A percentile compares a stretch with the other conserved stretches of the same genome.
Conservation (phyloP, 148 eudicot genomes). For the Suaeda aralocaspica region DNA sequence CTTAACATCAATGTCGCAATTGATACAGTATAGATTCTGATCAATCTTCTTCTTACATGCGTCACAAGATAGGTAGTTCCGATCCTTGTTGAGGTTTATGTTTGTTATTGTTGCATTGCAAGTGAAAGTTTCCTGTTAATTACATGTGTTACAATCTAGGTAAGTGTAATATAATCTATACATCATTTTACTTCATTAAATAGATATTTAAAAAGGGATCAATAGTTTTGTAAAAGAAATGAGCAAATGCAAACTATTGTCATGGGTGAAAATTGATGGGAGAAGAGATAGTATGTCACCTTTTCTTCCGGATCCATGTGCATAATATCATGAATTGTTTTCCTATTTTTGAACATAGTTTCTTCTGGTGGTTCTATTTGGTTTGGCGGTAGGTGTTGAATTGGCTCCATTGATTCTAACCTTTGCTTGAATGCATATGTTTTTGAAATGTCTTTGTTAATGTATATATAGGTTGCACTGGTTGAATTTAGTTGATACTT, state of each 20-base stretch:
- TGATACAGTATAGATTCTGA: not conserved
- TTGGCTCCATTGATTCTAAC: not conserved
- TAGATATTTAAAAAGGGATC: too few species aligned
- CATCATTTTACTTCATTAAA: not conserved
- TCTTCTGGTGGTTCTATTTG: not conserved
- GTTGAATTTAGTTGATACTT: not conserved
- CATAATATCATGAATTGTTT: not conserved
- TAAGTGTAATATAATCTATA: not conserved
- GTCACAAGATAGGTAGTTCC: not conserved
- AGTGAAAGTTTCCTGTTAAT: not conserved
- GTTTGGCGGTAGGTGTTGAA: not conserved
- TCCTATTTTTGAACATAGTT: slow-evolving; percentile 1
- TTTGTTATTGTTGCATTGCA: not conserved
- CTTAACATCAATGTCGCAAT: too few species aligned
- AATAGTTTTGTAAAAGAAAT: not conserved
- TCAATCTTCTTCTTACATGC: slow-evolving; percentile 2
- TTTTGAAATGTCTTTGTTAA: not conserved
- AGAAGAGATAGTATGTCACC: not conserved
- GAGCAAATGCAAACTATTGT: not conserved
- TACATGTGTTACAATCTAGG: not conserved
- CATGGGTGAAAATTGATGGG: not conserved
- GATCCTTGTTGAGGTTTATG: not conserved
- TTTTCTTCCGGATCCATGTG: not conserved
- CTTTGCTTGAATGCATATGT: not conserved
- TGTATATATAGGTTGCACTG: not conserved